Evolutionary conservation across 2,329 filamentous ascomycete species (phyloP), one percentile per base, ranked within the genome.

Genomic region (Beauveria caledonica): DNA sequence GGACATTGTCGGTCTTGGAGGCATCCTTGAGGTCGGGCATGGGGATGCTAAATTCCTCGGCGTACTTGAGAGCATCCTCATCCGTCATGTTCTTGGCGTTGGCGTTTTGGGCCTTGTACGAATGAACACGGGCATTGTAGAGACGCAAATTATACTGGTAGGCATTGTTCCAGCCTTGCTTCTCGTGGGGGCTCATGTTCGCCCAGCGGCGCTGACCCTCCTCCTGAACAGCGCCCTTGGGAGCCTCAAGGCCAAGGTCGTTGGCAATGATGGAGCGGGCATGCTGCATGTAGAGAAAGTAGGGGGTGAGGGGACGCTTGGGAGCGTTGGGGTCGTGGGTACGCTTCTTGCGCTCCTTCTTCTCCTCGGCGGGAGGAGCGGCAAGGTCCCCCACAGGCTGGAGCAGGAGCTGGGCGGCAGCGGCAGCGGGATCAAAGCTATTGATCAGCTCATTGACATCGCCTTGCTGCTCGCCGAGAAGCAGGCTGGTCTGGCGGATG

Each of bases 201-300:
- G 86, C 83, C 93, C 93, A 97, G 68, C 92, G 85, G 68, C 86
- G 86, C 70, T 91, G 92, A 45, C 92, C 90, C 75, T 96, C 92
- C 62, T 90, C 86, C 71, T 92, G 88, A 53, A 97, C 89, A 61
- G 92, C 90, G 69, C 91, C 91, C 72, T 93, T 92, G 72, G 88
- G 87, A 8, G 87, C 86, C 62, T 85, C 81, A n/a, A 84, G 72
- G 23, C 88, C 89, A 11, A 96, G 82, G 67, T 95, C 91, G 39
- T 80, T 81, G 61, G 89, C 87, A 67, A 97, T 94, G 71, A 90
- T 87, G 56, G 86, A 83, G 54, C 94, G 89, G 65, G 91, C 91
- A 65, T 89, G 87, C 73, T 95, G 89, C 81, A 96, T 91, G 79
- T 92, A 97, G 63, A 97, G 79, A 80, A 97, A 96, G 79, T 95